Evolutionary conservation across 1,139 yeast species (phyloP).

Genomic region (Yamadazyma sp.): DNA sequence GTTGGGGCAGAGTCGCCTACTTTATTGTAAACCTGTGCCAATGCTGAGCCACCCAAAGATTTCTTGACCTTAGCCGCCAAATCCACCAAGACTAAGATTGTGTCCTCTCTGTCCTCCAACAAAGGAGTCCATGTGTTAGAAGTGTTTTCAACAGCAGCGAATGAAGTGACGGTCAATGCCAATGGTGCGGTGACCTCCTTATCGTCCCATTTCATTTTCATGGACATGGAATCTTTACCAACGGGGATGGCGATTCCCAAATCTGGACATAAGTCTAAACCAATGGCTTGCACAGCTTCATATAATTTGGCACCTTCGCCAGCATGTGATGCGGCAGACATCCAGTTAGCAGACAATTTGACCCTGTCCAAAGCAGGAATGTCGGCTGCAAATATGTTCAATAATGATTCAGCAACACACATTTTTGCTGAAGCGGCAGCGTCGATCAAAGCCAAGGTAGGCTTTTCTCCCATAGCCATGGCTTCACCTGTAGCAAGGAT

Average conservation of each 20-base stretch:
- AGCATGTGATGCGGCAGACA: constrained; percentile 94
- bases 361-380: constrained; percentile 72
- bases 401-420: constrained; percentile 92
- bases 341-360: constrained; percentile 97
- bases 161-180: constrained; percentile 89
- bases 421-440: constrained; percentile 97
- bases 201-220: constrained; percentile 98
- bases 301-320: constrained; percentile 96
- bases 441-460: constrained; percentile 82
- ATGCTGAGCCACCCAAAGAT: constrained; percentile 88
- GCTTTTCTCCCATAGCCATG: constrained; percentile 96
- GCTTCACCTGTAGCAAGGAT: constrained; percentile 82
- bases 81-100: constrained; percentile 78
- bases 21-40: constrained; percentile 89
- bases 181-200: constrained; percentile 94
- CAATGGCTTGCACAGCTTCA: constrained; percentile 97
- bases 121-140: constrained; percentile 96
- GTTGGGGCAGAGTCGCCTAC: constrained; percentile 84
- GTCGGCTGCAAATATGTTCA: constrained; percentile 90
- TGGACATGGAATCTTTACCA: constrained; percentile 98
- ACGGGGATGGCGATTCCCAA: constrained; percentile 93
- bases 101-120: constrained; percentile 50
- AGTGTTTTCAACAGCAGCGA: constrained; percentile 83
- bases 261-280: constrained; percentile 90
- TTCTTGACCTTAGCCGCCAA: constrained; percentile 60